Percentiles rank a stretch among this genome's conserved stretches.
These are phyloP conservation scores for Chenopodium formosanum DNA, from an alignment of 148 eudicot species.

Conservation along the genomic window DNA sequence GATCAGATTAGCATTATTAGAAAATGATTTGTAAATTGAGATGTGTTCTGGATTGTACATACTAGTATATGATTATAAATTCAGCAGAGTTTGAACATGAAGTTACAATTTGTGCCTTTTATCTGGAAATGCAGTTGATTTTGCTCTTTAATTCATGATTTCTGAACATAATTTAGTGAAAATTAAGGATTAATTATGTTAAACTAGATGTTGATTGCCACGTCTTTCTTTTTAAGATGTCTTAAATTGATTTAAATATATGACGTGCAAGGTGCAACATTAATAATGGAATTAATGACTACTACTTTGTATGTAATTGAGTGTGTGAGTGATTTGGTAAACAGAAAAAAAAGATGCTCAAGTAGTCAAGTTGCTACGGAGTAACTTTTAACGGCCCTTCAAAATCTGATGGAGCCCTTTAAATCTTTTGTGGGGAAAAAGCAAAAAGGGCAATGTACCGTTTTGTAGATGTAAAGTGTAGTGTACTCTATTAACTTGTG, in stretches of 20 bases:
- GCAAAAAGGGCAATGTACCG: not conserved
- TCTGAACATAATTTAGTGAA: not conserved
- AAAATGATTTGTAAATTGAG: not conserved
- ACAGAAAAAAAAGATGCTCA: not conserved
- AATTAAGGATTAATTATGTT: not conserved
- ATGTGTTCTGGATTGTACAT: not conserved
- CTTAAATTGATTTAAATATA: too few relatives aligned
- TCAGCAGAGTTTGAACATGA: not conserved
- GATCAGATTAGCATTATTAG: not conserved
- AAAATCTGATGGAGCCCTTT: not conserved
- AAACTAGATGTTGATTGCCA: not conserved
- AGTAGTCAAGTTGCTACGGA: constrained; percentile 8
- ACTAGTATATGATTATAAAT: not conserved
- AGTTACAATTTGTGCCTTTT: not conserved
- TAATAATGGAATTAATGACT: too few relatives aligned
- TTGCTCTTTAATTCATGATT: not conserved
- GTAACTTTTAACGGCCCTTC: not conserved
- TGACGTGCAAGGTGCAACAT: too few relatives aligned
- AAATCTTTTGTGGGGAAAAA: not conserved
- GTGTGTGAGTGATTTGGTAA: not conserved
- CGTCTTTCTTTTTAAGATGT: not conserved
- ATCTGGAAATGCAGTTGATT: not conserved
- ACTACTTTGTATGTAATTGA: too few relatives aligned
- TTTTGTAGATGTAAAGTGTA: too few relatives aligned
- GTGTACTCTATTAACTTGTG: too few relatives aligned